Percentiles rank a stretch among this genome's conserved stretches.
Conservation (phyloP, 768 basidiomycete species). For the Termitomyces sp. region DNA sequence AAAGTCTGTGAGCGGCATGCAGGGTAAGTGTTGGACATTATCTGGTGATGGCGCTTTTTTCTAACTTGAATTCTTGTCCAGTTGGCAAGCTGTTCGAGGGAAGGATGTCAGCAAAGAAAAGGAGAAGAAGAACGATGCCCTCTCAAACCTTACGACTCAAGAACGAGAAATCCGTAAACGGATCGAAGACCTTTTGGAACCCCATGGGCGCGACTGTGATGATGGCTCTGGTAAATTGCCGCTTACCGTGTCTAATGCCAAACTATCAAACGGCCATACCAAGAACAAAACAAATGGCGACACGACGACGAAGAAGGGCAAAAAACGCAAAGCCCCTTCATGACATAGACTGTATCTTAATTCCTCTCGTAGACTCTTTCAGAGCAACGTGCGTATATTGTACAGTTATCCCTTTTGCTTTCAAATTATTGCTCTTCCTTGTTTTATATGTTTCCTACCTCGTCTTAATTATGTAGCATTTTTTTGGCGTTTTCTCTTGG, state of each 20-base stretch:
- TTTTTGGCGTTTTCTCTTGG: slow-evolving; percentile 5
- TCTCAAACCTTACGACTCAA: slow-evolving; percentile 63
- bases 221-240: slow-evolving; percentile 30
- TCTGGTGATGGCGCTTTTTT: background rate
- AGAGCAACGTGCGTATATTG: slow-evolving; percentile 2
- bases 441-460: slow-evolving; percentile 3
- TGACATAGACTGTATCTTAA: slow-evolving; percentile 25
- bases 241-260: slow-evolving; percentile 32
- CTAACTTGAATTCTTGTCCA: slow-evolving; percentile 21
- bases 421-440: slow-evolving; percentile 6
- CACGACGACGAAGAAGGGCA: slow-evolving; percentile 52
- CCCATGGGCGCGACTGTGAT: slow-evolving; percentile 34
- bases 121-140: slow-evolving; percentile 66
- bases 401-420: slow-evolving; percentile 7
- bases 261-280: slow-evolving; percentile 43
- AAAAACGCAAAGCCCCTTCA: slow-evolving; percentile 49
- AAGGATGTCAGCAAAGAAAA: slow-evolving; percentile 75
- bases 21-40: slow-evolving; percentile 42
- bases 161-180: slow-evolving; percentile 77
- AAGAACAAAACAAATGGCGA: slow-evolving; percentile 42
- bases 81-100: slow-evolving; percentile 77
- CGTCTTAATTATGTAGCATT: slow-evolving; percentile 5
- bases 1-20: slow-evolving; percentile 76
- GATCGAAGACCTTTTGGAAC: slow-evolving; percentile 70
- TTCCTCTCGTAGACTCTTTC: slow-evolving; percentile 3